Conservation (phyloP, 2,329 filamentous ascomycete genomes). For the Cladosporium sphaerospermum region DNA sequence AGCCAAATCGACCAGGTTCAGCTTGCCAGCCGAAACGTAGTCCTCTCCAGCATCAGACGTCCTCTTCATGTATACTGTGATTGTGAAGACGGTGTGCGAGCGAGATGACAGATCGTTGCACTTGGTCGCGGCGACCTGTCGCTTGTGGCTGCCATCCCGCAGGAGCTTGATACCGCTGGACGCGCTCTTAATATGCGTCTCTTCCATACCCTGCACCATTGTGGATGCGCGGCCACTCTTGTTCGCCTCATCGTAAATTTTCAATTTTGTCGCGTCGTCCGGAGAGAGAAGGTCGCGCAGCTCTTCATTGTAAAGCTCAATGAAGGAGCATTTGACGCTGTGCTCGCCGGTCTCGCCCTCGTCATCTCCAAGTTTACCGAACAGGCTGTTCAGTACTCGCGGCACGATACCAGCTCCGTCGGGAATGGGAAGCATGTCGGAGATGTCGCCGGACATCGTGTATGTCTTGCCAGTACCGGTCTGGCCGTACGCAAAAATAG, state of each 20-base stretch:
- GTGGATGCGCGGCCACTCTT: conserved; percentile 81
- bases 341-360: conserved; percentile 61
- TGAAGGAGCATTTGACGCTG: conserved; percentile 95
- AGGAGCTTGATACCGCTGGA: conserved; percentile 81
- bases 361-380: conserved; percentile 73
- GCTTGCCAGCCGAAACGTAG: conserved; percentile 81
- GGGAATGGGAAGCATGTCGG: conserved; percentile 78
- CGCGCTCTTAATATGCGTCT: conserved; percentile 82
- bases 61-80: conserved; percentile 84
- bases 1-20: conserved; percentile 93
- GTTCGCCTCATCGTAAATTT: conserved; percentile 88
- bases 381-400: conserved; percentile 78
- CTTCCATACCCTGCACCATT: conserved; percentile 95
- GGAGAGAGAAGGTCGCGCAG: conserved; percentile 77
- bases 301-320: conserved; percentile 97
- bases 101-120: conserved; percentile 97
- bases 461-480: conserved; percentile 98
- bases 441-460: conserved; percentile 98
- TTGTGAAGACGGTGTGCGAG: conserved; percentile 95
- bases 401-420: conserved; percentile 95
- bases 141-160: conserved; percentile 81
- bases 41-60: conserved; percentile 79
- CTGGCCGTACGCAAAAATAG: conserved; percentile 96
- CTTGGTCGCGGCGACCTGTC: conserved; percentile 98
- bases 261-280: conserved; percentile 80